A percentile compares a stretch with the other conserved stretches of the same genome.
Evolutionary conservation across 2,329 filamentous ascomycete genomes (phyloP).

Genomic region (Paecilomyces formosus): DNA sequence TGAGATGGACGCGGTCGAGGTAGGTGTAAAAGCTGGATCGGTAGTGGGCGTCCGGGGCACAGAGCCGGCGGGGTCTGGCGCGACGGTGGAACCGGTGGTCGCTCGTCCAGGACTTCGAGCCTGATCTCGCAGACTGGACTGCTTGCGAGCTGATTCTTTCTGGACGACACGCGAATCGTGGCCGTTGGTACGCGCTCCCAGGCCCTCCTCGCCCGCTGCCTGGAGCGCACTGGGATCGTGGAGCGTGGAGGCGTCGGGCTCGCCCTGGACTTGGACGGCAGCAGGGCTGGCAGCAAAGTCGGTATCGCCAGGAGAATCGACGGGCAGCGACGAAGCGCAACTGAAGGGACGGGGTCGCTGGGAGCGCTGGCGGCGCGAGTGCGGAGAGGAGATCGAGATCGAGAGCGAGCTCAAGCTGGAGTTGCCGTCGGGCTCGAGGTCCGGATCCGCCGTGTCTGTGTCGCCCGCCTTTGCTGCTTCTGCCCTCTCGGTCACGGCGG

Average conservation of each 20-base stretch:
- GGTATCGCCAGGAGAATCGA: slow-evolving; percentile 8
- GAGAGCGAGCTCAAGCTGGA: slow-evolving; percentile 6
- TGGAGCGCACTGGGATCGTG: slow-evolving; percentile 5
- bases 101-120: not conserved
- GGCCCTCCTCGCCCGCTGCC: not conserved
- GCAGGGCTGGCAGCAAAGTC: slow-evolving; percentile 10
- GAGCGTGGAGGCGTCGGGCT: not conserved
- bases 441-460: slow-evolving; percentile 14
- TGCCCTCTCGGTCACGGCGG: slow-evolving; percentile 11
- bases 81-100: not conserved
- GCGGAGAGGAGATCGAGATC: slow-evolving; percentile 14
- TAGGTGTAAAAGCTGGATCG: slow-evolving; percentile 1
- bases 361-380: slow-evolving; percentile 7
- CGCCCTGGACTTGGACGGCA: not conserved
- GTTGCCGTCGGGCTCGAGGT: slow-evolving; percentile 2
- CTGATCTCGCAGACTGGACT: not conserved
- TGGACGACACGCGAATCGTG: not conserved
- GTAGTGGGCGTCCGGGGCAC: not conserved
- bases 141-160: not conserved
- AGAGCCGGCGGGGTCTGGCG: not conserved
- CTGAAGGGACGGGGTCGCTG: slow-evolving; percentile 14
- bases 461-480: slow-evolving; percentile 12
- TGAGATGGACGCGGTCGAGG: not conserved
- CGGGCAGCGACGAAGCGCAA: slow-evolving; percentile 16
- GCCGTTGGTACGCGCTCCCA: not conserved